Conservation (phyloP, 2,329 filamentous ascomycete species). For the Simplicillium aogashimaense region DNA sequence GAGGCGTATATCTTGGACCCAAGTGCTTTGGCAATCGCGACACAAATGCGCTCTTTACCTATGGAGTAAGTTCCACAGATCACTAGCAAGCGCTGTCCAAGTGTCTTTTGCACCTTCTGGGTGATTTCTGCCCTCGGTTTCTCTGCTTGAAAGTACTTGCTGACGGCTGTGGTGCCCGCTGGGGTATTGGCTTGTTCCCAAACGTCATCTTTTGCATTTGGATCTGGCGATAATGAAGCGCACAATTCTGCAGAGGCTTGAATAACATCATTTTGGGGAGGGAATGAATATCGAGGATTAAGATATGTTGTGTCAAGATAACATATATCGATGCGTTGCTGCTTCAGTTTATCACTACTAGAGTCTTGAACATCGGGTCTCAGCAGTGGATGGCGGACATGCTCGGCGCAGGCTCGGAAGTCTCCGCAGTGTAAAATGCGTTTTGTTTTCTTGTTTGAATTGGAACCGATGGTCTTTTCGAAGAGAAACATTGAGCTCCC, state of each 20-base stretch:
- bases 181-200: slow-evolving; percentile 33
- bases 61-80: slow-evolving; percentile 97
- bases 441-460: slow-evolving; percentile 51
- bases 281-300: slow-evolving; percentile 91
- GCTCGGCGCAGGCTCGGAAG: slow-evolving; percentile 80
- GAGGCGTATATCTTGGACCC: slow-evolving; percentile 84
- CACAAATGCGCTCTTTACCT: slow-evolving; percentile 91
- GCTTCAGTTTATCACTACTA: slow-evolving; percentile 58
- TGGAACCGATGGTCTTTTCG: slow-evolving; percentile 61
- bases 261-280: slow-evolving; percentile 80
- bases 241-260: slow-evolving; percentile 81
- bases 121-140: slow-evolving; percentile 14
- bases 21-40: slow-evolving; percentile 81
- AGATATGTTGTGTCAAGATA: slow-evolving; percentile 97
- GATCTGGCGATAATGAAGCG: slow-evolving; percentile 61
- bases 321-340: slow-evolving; percentile 89
- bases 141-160: slow-evolving; percentile 37
- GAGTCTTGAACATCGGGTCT: slow-evolving; percentile 64
- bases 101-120: slow-evolving; percentile 14
- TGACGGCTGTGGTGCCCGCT: slow-evolving; percentile 34
- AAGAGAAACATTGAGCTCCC: slow-evolving; percentile 92
- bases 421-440: slow-evolving; percentile 92
- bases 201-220: slow-evolving; percentile 34
- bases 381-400: slow-evolving; percentile 73
- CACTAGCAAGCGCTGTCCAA: slow-evolving; percentile 61